phyloP scores from a whole-genome alignment of 1,139 yeast genomes.

The Candida gigantensis region DNA sequence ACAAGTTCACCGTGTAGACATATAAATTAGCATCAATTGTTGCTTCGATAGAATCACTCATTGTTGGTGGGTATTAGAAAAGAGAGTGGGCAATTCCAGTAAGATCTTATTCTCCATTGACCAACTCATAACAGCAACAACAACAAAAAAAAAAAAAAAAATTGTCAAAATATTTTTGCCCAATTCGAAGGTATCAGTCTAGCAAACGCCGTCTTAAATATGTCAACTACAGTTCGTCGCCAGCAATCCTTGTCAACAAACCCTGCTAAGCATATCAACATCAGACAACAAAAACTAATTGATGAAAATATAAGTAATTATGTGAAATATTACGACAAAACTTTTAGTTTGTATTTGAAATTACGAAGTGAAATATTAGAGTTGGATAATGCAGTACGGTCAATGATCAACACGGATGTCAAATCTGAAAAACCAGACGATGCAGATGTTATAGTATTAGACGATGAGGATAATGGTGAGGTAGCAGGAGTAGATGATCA shows the following conservation, averaged over 20 bases:
- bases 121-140: neutral
- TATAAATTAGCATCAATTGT: constrained; percentile 12
- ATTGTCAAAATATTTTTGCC: neutral
- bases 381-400: constrained; percentile 12
- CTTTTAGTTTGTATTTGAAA: constrained; percentile 32
- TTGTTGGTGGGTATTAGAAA: neutral
- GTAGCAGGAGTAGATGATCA: too few species aligned
- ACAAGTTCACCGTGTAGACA: constrained; percentile 12
- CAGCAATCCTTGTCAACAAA: neutral
- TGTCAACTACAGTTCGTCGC: constrained; percentile 4
- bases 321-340: constrained; percentile 37
- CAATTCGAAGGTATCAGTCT: too few species aligned
- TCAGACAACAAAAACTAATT: constrained; percentile 22
- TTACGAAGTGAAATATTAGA: constrained; percentile 36
- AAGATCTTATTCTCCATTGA: too few species aligned
- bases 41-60: constrained; percentile 4
- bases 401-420: neutral
- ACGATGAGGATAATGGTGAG: too few species aligned
- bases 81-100: too few species aligned
- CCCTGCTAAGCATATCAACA: constrained; percentile 9
- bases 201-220: neutral
- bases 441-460: neutral
- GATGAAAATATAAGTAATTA: constrained; percentile 34
- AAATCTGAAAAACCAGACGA: neutral
- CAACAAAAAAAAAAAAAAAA: constrained; percentile 3